Percentiles rank a stretch among this genome's conserved stretches.
Evolutionary conservation across 2,329 filamentous ascomycete species (phyloP).

Genomic region (Rutstroemia sp.): DNA sequence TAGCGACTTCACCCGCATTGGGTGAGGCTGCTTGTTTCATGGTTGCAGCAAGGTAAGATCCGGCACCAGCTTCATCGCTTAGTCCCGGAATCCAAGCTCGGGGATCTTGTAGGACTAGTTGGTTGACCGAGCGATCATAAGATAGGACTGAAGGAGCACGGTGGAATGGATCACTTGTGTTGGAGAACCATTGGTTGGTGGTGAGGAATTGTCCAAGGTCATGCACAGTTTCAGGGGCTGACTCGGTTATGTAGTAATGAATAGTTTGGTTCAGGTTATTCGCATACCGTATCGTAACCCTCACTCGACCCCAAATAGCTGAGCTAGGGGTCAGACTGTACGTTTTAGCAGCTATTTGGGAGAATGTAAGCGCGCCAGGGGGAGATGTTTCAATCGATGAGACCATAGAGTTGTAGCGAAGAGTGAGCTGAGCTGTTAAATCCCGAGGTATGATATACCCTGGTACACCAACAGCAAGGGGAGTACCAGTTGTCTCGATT

Average conservation of each 20-base stretch:
- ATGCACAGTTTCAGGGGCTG: slow-evolving; percentile 35
- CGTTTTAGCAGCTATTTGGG: slow-evolving; percentile 22
- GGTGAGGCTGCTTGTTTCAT: slow-evolving; percentile 49
- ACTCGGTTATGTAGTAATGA: slow-evolving; percentile 48
- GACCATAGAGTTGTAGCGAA: slow-evolving; percentile 36
- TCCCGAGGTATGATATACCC: slow-evolving; percentile 47
- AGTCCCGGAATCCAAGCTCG: slow-evolving; percentile 53
- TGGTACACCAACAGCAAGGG: slow-evolving; percentile 44
- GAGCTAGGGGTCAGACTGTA: slow-evolving; percentile 38
- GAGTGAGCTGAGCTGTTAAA: slow-evolving; percentile 37
- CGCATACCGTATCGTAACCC: slow-evolving; percentile 40
- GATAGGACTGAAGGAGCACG: slow-evolving; percentile 48
- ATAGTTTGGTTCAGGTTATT: slow-evolving; percentile 43
- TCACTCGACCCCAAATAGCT: slow-evolving; percentile 41
- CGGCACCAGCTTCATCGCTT: slow-evolving; percentile 52
- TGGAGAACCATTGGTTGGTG: slow-evolving; percentile 43
- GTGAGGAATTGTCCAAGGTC: slow-evolving; percentile 47
- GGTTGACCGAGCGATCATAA: slow-evolving; percentile 43
- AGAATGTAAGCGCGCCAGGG: slow-evolving; percentile 31
- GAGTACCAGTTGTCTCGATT: slow-evolving; percentile 36
- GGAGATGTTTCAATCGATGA: slow-evolving; percentile 35
- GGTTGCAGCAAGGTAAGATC: slow-evolving; percentile 45
- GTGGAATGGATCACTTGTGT: slow-evolving; percentile 45
- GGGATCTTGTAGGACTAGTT: slow-evolving; percentile 38
- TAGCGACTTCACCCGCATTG: slow-evolving; percentile 38